Evolutionary conservation across 1,139 yeast species (phyloP), one percentile per base, ranked within the genome.

Genomic region (Hyphopichia burtonii): DNA sequence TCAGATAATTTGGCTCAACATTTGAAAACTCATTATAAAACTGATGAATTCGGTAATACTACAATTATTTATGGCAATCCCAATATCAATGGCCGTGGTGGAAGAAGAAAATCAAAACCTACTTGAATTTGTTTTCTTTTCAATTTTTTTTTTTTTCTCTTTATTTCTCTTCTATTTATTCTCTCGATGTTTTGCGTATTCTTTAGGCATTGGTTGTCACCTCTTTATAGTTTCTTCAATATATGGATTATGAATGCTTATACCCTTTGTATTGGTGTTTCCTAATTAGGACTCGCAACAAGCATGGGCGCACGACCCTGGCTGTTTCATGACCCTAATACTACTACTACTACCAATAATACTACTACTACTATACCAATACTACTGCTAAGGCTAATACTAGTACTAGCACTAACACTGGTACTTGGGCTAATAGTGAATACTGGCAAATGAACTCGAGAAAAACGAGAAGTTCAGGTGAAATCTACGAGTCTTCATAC

Each of bases 1-100:
- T 63, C 70, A 12, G 80, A 74, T 55, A 74, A 74, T 50, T 65
- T 74, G 55, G 76, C 78, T 11, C 78, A 73, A 51, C 80, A 74
- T 55, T 63, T 72, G 52, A 73, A 74, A 54, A 74, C 78, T 9
- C 79, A 74, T 49, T 71, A 67, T 50, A 68, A 68, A 38, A 38
- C 63, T 38, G 66, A 68, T 47, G 50, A 64, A 11, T 60, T 64
- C 41, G 76, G 76, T 14, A 58, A 66, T 16, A 65, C 71, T 4
- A 59, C 63, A 37, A 62, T 69, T 18, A 61, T 71, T 40, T 66
- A 68, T 46, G 74, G 74, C 3, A 68, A 66, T 47, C 68, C 73
- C 4, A 63, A 56, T 41, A 50, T 57, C 31, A 68, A 60, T 45
- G 59, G 59, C 36, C 51, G 59, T 6, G 59, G 54, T 46, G 66